Evolutionary conservation across 108 stramenopile genomes (phyloP), one percentile per base, ranked within the genome.

Genomic region (Seminavis robusta): DNA sequence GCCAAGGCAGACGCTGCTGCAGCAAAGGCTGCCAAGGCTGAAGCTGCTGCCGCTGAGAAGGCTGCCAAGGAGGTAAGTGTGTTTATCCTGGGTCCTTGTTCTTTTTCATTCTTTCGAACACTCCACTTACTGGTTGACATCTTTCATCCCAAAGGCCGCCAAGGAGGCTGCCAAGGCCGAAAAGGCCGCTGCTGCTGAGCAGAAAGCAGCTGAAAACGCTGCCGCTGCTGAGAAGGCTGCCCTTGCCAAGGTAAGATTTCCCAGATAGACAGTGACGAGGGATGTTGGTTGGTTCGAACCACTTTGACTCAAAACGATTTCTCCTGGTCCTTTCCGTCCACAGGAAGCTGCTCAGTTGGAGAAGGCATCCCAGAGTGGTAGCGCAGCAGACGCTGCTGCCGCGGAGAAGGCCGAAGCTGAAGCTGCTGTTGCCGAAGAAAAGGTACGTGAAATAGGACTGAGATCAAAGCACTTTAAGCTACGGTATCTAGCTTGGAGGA

Each of bases 171-270:
- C 25, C 28, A 59, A 47, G 45, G 57, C 25, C 8, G 59, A n/a
- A n/a, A n/a, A n/a, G n/a, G n/a, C n/a, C n/a, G n/a, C 31, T 0
- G 68, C 47, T 29, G 65, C 73, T 15, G 61, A 66, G 56, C 59
- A 56, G 28, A 31, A 51, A 48, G 69, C 72, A n/a, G 65, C 59
- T 45, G n/a, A n/a, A n/a, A 59, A 47, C 31, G 57, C 25, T 5
- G 59, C 58, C 9, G 59, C 50, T n/a, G 59, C 47, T 11, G 38
- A 59, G 3, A 61, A 63, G 51, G 53, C 63, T 32, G 61, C 71
- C 3, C 71, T 61, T 13, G 56, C 62, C 11, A 58, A 63, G 49
- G 60, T n/a, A n/a, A n/a, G n/a, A n/a, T n/a, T n/a, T n/a, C n/a
- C n/a, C n/a, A n/a, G n/a, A n/a, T n/a, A n/a, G n/a, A n/a, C n/a